Evolutionary conservation across 108 stramenopile genomes (phyloP).

Genomic region (Parietichytrium sp.): DNA sequence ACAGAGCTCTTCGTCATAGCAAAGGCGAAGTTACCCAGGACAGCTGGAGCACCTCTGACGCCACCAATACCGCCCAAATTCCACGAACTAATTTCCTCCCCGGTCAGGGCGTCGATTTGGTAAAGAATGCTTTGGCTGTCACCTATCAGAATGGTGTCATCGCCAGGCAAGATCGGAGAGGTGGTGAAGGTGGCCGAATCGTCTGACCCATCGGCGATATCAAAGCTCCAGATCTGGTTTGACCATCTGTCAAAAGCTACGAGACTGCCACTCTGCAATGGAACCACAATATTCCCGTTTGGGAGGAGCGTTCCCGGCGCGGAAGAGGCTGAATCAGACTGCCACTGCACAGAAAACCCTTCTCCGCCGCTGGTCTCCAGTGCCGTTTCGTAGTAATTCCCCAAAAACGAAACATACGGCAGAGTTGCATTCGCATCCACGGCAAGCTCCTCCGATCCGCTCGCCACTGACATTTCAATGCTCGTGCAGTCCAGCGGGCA

Average conservation of each 20-base stretch:
- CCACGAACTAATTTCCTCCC: neutral
- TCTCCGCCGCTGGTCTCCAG: neutral
- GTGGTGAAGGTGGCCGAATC: neutral
- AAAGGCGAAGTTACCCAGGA: neutral
- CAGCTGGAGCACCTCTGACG: neutral
- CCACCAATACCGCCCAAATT: constrained; percentile 17
- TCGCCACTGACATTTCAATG: neutral
- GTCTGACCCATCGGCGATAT: neutral
- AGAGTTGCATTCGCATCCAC: neutral
- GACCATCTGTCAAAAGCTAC: neutral
- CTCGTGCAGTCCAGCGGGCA: neutral
- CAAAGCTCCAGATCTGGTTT: neutral
- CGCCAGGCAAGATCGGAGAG: neutral
- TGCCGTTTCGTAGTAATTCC: neutral
- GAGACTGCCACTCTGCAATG: neutral
- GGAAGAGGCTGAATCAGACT: no score
- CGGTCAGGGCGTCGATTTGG: constrained; percentile 3
- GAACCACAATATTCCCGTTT: neutral
- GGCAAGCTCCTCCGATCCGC: neutral
- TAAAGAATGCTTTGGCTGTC: neutral
- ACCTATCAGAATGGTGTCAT: neutral
- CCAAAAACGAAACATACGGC: no score
- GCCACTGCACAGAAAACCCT: neutral
- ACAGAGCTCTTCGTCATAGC: neutral
- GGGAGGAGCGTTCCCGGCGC: neutral